Base-by-base conservation (phyloP, 495 filamentous ascomycete genomes). In the Elasticomyces elasticus region DNA sequence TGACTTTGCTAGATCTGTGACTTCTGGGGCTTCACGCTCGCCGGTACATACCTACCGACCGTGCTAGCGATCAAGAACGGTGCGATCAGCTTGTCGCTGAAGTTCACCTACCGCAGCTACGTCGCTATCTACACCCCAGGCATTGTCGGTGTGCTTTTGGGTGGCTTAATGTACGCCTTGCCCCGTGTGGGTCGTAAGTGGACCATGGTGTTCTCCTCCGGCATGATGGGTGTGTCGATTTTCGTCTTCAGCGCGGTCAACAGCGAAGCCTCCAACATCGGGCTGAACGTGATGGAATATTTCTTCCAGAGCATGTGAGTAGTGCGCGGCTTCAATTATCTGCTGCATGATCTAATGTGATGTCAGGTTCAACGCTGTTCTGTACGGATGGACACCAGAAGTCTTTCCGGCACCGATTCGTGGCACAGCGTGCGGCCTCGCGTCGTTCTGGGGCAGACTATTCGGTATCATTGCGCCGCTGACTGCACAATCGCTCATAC, bases 351-450 rank as follows among this genome's bases (percentile, higher is more conserved):
- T 23, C 15, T 13, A 43, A 11, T 43, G 30, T 15, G 7, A 7
- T 43, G 20, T 17, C 24, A 49, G 45, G 45, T 75, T 74, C 69
- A 74, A 79, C 51, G 76, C 74, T 12, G 69, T 80, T 5, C 70
- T 79, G 59, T 79, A 79, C 55, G 76, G 75, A 27, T 79, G 76
- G 67, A 79, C 76, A 1, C 76, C 76, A 0, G 76, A 80, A 60
- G 76, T 71, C 9, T 80, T 79, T 55, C 76, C 75, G 1, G 73
- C 73, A 0, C 72, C 75, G 0, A 74, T 78, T 37, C 65, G 77
- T 37, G 76, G 76, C 13, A 79, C 74, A 0, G 78, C 72, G 2
- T 71, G 70, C 11, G 76, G 77, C 1, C 62, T 77, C 0, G 76
- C 77, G 2, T 73, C 71, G 45, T 76, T 74, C 50, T 74, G 72